Evolutionary conservation across 352 stramenopile species (phyloP).

Genomic region (Pythium insidiosum): DNA sequence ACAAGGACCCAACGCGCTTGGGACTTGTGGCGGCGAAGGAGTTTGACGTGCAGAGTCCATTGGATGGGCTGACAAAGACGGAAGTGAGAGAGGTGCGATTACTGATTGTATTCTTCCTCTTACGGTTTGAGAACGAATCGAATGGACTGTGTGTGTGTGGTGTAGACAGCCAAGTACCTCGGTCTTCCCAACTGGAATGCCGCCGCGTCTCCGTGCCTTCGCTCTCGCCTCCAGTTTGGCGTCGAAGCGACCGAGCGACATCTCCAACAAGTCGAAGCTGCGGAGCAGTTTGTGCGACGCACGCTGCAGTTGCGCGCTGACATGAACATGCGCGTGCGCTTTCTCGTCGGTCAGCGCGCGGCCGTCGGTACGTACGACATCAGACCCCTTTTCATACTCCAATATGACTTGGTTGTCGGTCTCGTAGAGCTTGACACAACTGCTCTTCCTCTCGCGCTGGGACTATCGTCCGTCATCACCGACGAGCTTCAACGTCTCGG

Average conservation of each 20-base stretch:
- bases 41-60: slow-evolving; percentile 90
- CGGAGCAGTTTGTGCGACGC: slow-evolving; percentile 52
- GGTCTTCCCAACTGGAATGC: slow-evolving; percentile 94
- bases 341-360: slow-evolving; percentile 60
- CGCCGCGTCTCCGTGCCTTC: slow-evolving; percentile 93
- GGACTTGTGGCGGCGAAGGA: slow-evolving; percentile 90
- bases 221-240: slow-evolving; percentile 92
- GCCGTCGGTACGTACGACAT: no score
- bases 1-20: slow-evolving; percentile 82
- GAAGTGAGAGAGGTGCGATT: slow-evolving; percentile 64
- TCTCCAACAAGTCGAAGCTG: slow-evolving; percentile 55
- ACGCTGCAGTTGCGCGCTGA: slow-evolving; percentile 31
- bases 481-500: slow-evolving; percentile 3
- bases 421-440: slow-evolving; percentile 13
- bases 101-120: no score
- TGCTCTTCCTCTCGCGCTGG: not conserved
- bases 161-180: slow-evolving; percentile 78
- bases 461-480: not conserved
- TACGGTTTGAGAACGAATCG: no score
- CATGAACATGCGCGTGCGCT: slow-evolving; percentile 69
- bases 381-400: no score
- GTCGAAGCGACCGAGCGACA: slow-evolving; percentile 85
- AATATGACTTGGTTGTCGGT: no score
- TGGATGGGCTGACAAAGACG: slow-evolving; percentile 86
- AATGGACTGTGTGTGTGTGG: not conserved